These are phyloP conservation scores for Microstroma glucosiphilum DNA, from an alignment of 1,284 basidiomycete species.

Conservation along the genomic window DNA sequence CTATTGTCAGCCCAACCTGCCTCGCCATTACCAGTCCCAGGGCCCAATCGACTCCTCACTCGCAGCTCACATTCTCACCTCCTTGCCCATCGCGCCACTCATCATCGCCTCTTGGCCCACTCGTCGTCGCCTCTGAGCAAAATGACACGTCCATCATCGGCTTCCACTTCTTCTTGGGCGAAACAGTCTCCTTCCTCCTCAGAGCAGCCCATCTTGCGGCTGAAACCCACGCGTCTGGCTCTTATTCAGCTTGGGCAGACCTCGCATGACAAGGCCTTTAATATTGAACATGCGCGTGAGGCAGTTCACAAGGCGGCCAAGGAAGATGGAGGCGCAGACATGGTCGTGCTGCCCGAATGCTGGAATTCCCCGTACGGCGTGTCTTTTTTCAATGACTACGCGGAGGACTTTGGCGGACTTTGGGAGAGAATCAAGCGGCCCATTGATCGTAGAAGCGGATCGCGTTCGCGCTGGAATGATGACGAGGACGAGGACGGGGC, in stretches of 20 bases:
- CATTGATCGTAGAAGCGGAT: constrained; percentile 7
- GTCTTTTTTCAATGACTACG: constrained; percentile 53
- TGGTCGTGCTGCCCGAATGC: constrained; percentile 65
- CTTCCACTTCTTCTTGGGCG: background rate
- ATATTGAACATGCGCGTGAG: constrained; percentile 36
- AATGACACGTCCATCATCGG: too few species aligned
- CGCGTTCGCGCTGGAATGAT: background rate
- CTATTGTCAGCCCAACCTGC: too few species aligned
- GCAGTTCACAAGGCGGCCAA: constrained; percentile 21
- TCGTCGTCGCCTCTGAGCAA: too few species aligned
- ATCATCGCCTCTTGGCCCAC: too few species aligned
- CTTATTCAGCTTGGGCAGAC: constrained; percentile 45
- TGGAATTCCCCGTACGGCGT: constrained; percentile 97
- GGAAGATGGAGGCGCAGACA: constrained; percentile 25
- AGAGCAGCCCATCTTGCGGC: background rate
- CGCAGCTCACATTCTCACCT: too few species aligned
- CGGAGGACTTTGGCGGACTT: constrained; percentile 40
- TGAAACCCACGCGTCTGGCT: constrained; percentile 34
- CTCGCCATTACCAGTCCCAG: too few species aligned
- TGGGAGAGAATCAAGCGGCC: constrained; percentile 39
- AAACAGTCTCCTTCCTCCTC: constrained; percentile 3
- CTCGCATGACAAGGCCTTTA: constrained; percentile 38
- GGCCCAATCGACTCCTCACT: too few species aligned
- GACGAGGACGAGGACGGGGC: constrained; percentile 20
- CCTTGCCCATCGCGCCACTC: too few species aligned